phyloP scores from a whole-genome alignment of 75 land plant genomes.

The Isoetes taiwanensis region DNA sequence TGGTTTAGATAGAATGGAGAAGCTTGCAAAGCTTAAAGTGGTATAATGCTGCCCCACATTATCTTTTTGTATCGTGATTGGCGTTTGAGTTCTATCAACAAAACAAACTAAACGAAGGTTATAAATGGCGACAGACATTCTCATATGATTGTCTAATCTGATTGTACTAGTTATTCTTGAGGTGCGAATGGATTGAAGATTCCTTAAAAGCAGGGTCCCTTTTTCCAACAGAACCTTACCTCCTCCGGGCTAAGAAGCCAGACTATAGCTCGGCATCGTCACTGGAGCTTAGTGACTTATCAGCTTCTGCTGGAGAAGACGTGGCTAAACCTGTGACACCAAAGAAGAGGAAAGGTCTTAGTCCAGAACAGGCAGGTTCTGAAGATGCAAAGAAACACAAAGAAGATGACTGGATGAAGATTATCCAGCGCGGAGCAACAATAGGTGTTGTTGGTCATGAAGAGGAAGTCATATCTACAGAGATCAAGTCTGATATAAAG shows the following conservation, averaged over 20 bases:
- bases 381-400: neutral
- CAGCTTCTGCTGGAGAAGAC: neutral
- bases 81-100: too few species aligned
- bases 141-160: too few species aligned
- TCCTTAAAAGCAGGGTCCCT: constrained; percentile 48
- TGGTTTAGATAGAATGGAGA: constrained; percentile 12
- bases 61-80: too few species aligned
- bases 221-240: constrained; percentile 40
- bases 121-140: too few species aligned
- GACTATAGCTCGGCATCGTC: too few species aligned
- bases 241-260: constrained; percentile 10
- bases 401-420: constrained; percentile 12
- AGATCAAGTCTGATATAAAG: neutral
- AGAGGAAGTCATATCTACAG: neutral
- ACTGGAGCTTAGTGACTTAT: too few species aligned
- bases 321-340: neutral
- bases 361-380: neutral
- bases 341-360: neutral
- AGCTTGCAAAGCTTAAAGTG: constrained; percentile 19
- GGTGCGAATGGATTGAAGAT: constrained; percentile 75
- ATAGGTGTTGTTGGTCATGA: constrained; percentile 9
- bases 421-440: constrained; percentile 8
- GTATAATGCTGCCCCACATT: constrained; percentile 18
- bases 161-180: too few species aligned
- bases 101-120: too few species aligned